Percentiles rank a stretch among this genome's conserved stretches.
Conservation (phyloP, 2,329 filamentous ascomycete species). For the Rhynchosporium agropyri region DNA sequence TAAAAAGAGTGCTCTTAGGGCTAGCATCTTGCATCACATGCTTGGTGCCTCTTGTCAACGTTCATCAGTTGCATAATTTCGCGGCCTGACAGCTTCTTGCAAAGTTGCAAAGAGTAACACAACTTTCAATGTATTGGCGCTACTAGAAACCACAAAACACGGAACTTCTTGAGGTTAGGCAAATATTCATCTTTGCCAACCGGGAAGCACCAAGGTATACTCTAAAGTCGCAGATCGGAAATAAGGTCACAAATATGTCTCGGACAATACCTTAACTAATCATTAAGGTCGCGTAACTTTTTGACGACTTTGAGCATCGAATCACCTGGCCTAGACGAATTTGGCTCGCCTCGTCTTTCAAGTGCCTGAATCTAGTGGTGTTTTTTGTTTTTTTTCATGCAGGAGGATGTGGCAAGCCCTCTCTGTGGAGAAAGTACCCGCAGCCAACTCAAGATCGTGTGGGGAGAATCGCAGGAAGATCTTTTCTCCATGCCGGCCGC, state of each 20-base stretch:
- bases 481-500: slow-evolving; percentile 7
- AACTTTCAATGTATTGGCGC: no score
- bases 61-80: not conserved
- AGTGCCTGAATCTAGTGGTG: not conserved
- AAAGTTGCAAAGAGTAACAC: not conserved
- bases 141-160: not conserved
- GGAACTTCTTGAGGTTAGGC: not conserved
- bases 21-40: not conserved
- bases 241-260: no score
- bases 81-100: slow-evolving; percentile 2
- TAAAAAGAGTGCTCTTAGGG: no score
- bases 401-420: not conserved
- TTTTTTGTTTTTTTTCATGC: not conserved
- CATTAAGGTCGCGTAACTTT: no score
- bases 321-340: not conserved
- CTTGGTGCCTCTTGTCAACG: not conserved
- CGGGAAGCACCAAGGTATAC: no score
- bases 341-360: not conserved
- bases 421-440: not conserved
- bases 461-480: not conserved
- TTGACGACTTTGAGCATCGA: no score
- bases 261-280: no score
- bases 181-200: no score
- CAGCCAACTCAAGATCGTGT: not conserved
- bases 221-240: no score